Evolutionary conservation across 2,329 filamentous ascomycete species (phyloP).

Genomic region (Diaporthe ampelina): DNA sequence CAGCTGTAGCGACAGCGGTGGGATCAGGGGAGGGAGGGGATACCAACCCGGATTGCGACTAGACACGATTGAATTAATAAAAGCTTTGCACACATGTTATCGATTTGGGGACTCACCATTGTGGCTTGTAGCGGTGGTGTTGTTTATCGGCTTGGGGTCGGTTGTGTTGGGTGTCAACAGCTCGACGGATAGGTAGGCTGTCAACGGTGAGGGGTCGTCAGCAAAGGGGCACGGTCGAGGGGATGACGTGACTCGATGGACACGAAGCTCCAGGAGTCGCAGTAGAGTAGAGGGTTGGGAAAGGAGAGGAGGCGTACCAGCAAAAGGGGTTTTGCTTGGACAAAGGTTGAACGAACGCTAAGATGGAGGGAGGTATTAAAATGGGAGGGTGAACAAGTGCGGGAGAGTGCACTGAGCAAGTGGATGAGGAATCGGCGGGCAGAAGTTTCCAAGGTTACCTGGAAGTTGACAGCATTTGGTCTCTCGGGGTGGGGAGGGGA

Average conservation of each 20-base stretch:
- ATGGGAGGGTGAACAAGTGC: constrained; percentile 27
- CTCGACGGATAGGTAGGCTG: constrained; percentile 38
- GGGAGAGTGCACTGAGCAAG: constrained; percentile 36
- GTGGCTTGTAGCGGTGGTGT: constrained; percentile 26
- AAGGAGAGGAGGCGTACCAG: constrained; percentile 32
- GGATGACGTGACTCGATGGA: constrained; percentile 39
- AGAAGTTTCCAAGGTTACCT: constrained; percentile 36
- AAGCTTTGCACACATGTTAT: background rate
- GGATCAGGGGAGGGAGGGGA: constrained; percentile 44
- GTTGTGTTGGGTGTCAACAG: constrained; percentile 29
- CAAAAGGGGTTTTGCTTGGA: constrained; percentile 23
- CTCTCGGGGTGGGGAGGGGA: constrained; percentile 25
- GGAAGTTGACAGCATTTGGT: constrained; percentile 39
- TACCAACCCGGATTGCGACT: constrained; percentile 80
- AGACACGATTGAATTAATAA: constrained; percentile 37
- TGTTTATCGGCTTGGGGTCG: constrained; percentile 30
- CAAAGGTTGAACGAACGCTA: constrained; percentile 34
- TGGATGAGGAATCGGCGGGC: constrained; percentile 34
- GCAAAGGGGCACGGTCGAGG: constrained; percentile 19
- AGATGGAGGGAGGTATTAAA: constrained; percentile 34
- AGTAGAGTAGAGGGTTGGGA: background rate
- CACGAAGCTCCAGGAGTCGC: constrained; percentile 4
- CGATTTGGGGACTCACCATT: constrained; percentile 36
- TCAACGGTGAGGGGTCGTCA: constrained; percentile 42
- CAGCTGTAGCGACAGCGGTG: constrained; percentile 2